Base-by-base conservation (phyloP, 228 moss, liverwort and hornwort species). In the Sphagnum fallax region DNA sequence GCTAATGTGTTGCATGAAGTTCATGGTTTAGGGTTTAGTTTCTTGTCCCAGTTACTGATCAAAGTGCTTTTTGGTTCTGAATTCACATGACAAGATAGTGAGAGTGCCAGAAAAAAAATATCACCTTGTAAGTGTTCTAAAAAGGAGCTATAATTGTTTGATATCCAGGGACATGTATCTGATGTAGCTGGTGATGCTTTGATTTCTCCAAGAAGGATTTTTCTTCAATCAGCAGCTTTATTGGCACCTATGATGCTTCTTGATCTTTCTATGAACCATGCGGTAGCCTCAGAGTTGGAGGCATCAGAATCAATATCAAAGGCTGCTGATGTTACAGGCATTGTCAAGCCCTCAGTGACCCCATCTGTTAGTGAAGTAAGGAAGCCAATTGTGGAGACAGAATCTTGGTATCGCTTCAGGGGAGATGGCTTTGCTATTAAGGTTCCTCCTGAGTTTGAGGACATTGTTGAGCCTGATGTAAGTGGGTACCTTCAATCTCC, bases 361-460 rank as follows among this genome's bases (percentile, higher is more conserved):
- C 52, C 53, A 65, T 47, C 77, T 6, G 64, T 57, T 60, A 73
- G 67, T 48, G 77, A 71, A 16, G 63, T 74, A n/a, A 79, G 65
- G 16, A 71, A 68, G 75, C 5, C 74, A 10, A 55, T 8, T 16
- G 85, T 74, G 52, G 84, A 88, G 73, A 88, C 91, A 32, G 84
- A 80, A 53, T 78, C 92, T 5, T 98, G 98, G 98, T 89, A 91
- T 68, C 77, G 87, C 67, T 90, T 82, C 75, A 80, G 87, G 50
- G 94, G 98, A 6, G 85, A 93, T 61, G 98, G 98, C 50, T 98
- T 93, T 78, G 73, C 82, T 14, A 68, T 98, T 70, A 81, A 85
- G 64, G 80, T 93, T 58, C 98, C 98, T n/a, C 98, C 98, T 9
- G 87, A 88, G 50, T 98, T 87, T 70, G 79, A 88, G 72, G 93